Percentiles rank a stretch among this genome's conserved stretches.
phyloP scores from a whole-genome alignment of 805 yeast genomes.

The Kazachstania martiniae region DNA sequence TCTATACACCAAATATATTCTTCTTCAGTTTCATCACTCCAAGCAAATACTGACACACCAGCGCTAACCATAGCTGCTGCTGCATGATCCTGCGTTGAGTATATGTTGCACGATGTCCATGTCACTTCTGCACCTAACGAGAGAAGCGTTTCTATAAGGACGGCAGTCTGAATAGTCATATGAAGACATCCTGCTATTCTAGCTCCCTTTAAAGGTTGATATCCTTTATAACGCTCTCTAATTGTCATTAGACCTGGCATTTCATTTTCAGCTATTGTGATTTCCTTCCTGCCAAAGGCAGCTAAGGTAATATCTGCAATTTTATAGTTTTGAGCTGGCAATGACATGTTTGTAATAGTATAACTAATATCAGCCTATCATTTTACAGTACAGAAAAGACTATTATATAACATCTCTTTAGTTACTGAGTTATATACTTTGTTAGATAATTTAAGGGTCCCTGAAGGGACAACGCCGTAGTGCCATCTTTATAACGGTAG shows the following conservation, averaged over 20 bases:
- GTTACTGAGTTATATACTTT: too few relatives aligned
- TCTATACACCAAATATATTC: constrained; percentile 98
- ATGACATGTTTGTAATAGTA: constrained; percentile 45
- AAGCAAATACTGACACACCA: constrained; percentile 98
- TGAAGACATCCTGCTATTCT: constrained; percentile 98
- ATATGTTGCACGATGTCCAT: constrained; percentile 98
- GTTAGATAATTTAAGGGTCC: too few relatives aligned
- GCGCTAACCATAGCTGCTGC: constrained; percentile 99
- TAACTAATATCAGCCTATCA: too few relatives aligned
- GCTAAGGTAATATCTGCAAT: constrained; percentile 97
- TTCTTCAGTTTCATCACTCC: constrained; percentile 99
- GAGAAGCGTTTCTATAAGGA: constrained; percentile 89
- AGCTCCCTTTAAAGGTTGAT: constrained; percentile 95
- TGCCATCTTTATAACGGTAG: too few relatives aligned
- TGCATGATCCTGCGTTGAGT: constrained; percentile 99
- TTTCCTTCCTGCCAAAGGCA: constrained; percentile 99
- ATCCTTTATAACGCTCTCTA: constrained; percentile 79
- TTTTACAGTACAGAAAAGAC: too few relatives aligned
- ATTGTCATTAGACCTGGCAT: constrained; percentile 99
- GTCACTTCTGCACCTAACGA: constrained; percentile 99
- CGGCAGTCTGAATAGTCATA: constrained; percentile 99
- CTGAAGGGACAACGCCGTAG: too few relatives aligned
- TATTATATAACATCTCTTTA: too few relatives aligned
- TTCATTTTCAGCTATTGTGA: constrained; percentile 96
- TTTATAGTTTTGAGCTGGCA: constrained; percentile 67